Conservation (phyloP, 202 grass and related monocot genomes). For the Dendrocalamus latiflorus region DNA sequence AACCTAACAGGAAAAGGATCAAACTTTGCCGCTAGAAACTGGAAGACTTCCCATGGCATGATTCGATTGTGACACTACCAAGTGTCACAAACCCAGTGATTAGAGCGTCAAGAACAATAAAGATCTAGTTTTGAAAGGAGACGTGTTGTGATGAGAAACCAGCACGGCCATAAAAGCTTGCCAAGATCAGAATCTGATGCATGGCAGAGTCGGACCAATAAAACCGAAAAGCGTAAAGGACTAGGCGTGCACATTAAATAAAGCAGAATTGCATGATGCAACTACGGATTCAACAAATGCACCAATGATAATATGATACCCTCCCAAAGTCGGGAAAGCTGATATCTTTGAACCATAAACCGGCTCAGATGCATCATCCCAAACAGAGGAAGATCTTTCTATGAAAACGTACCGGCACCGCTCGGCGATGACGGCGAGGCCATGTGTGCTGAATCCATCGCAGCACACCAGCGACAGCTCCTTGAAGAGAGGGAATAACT, state of each 20-base stretch:
- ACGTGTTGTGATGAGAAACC: neutral
- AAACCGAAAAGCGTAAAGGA: constrained; percentile 44
- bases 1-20: neutral
- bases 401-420: constrained; percentile 56
- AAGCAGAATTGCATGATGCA: constrained; percentile 22
- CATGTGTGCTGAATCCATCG: constrained; percentile 76
- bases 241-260: constrained; percentile 37
- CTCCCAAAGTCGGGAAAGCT: constrained; percentile 32
- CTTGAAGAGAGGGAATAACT: constrained; percentile 64
- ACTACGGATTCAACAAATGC: constrained; percentile 38
- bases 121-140: constrained; percentile 15
- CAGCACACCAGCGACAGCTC: constrained; percentile 78
- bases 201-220: constrained; percentile 24
- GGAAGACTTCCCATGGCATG: neutral
- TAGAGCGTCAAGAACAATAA: constrained; percentile 15
- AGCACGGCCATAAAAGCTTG: constrained; percentile 25
- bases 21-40: neutral
- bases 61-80: constrained; percentile 21
- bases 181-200: constrained; percentile 40
- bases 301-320: constrained; percentile 32
- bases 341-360: neutral
- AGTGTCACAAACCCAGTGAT: neutral
- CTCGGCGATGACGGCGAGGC: constrained; percentile 63
- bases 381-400: neutral
- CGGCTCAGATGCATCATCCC: constrained; percentile 6